A percentile compares a stretch with the other conserved stretches of the same genome.
These are phyloP conservation scores for Phytomonas sp. DNA, from an alignment of 208 protist species.

Conservation along the genomic window DNA sequence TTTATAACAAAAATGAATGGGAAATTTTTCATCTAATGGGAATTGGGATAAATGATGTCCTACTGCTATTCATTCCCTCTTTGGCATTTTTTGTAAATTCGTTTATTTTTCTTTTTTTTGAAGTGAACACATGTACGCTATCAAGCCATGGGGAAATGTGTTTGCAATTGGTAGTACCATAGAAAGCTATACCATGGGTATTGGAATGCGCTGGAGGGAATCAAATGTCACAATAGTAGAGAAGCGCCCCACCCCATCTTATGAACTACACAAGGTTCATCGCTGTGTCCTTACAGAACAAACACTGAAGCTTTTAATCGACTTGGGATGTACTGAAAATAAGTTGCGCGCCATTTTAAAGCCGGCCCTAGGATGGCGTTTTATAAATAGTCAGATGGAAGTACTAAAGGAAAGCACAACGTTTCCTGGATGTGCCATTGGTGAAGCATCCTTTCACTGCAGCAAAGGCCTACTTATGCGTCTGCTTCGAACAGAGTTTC, in stretches of 20 bases:
- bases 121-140: constrained; percentile 52
- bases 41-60: not conserved
- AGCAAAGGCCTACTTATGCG: constrained; percentile 50
- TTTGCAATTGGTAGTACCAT: constrained; percentile 55
- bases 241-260: constrained; percentile 29
- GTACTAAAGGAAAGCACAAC: constrained; percentile 32
- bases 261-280: constrained; percentile 27
- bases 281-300: constrained; percentile 66
- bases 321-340: constrained; percentile 53
- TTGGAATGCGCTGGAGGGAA: constrained; percentile 83
- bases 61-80: not conserved
- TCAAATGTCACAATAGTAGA: constrained; percentile 65
- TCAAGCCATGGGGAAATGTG: constrained; percentile 84
- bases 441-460: constrained; percentile 63
- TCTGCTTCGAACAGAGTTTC: constrained; percentile 56
- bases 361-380: constrained; percentile 52
- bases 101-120: constrained; percentile 8
- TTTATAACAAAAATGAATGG: not conserved
- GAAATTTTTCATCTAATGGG: not conserved
- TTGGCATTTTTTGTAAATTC: not conserved
- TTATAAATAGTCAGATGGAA: constrained; percentile 33
- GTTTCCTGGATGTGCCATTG: constrained; percentile 64
- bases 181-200: constrained; percentile 65
- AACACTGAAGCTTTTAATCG: constrained; percentile 55
- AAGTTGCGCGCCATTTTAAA: constrained; percentile 37